phyloP scores from a whole-genome alignment of 2,329 filamentous ascomycete species.

The Torrubiella hemipterigena region DNA sequence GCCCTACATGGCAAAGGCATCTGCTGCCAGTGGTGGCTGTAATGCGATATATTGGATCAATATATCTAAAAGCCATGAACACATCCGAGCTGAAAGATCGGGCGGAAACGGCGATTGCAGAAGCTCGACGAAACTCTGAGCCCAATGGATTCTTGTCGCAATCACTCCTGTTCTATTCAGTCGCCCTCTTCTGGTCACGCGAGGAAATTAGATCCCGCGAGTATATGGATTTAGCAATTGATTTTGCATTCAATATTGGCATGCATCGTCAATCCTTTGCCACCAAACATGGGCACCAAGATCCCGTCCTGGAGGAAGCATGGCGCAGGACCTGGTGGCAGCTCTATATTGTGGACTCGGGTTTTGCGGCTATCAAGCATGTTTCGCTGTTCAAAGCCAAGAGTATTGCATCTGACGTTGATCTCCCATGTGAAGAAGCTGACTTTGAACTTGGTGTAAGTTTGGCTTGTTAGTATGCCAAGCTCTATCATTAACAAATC shows the following conservation, averaged over 20 bases:
- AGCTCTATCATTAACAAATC: neutral
- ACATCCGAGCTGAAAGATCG: too few relatives aligned
- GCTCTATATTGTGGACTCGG: constrained; percentile 47
- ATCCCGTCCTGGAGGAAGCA: constrained; percentile 39
- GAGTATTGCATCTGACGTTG: constrained; percentile 38
- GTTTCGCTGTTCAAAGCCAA: constrained; percentile 14
- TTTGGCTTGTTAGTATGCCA: neutral
- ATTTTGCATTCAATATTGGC: neutral
- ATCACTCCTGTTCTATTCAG: neutral
- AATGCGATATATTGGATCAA: constrained; percentile 1
- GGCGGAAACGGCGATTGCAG: neutral
- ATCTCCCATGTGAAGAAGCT: constrained; percentile 52
- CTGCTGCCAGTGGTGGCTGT: neutral
- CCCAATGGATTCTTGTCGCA: constrained; percentile 2
- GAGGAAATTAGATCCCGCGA: neutral
- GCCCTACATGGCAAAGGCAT: neutral
- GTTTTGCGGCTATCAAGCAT: constrained; percentile 18
- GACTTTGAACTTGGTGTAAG: constrained; percentile 33
- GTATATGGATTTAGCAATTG: neutral
- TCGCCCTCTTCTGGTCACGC: neutral
- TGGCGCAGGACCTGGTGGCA: constrained; percentile 61
- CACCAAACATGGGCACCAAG: constrained; percentile 28
- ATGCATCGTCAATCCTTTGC: constrained; percentile 40
- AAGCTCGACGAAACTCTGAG: neutral
- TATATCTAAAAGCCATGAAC: neutral